A percentile compares a stretch with the other conserved stretches of the same genome.
phyloP scores from a whole-genome alignment of 495 filamentous ascomycete species.

The Aspergillus conjunctus region DNA sequence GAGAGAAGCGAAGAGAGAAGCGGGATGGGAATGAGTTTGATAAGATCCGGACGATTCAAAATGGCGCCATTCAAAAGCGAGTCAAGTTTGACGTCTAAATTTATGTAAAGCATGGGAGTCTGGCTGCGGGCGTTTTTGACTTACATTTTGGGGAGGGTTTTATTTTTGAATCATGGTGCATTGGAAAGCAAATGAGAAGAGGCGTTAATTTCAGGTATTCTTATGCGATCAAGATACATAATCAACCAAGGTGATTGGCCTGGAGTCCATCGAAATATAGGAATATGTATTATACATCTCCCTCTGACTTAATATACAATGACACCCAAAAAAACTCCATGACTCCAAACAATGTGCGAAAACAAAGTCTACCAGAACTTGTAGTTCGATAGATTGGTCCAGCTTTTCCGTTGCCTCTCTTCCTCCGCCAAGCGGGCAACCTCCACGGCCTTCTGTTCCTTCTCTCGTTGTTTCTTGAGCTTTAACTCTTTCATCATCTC shows the following conservation, averaged over 20 bases:
- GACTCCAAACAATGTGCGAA: conserved; percentile 36
- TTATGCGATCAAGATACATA: not conserved
- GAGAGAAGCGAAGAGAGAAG: conserved; percentile 69
- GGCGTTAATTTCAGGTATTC: conserved; percentile 20
- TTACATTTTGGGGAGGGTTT: not conserved
- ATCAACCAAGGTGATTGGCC: conserved; percentile 14
- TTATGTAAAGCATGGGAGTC: not conserved
- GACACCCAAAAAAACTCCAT: conserved; percentile 38
- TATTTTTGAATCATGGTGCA: not conserved
- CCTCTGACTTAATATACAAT: conserved; percentile 37
- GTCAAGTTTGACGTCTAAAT: conserved; percentile 47
- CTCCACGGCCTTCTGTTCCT: conserved; percentile 59
- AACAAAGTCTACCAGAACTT: conserved; percentile 47
- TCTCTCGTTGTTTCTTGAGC: conserved; percentile 64
- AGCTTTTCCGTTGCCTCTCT: conserved; percentile 55
- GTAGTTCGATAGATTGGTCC: conserved; percentile 52
- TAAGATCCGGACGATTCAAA: conserved; percentile 34
- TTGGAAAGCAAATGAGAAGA: conserved; percentile 2
- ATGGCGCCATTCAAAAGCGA: conserved; percentile 43
- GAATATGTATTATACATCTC: conserved; percentile 30
- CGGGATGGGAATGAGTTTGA: conserved; percentile 49
- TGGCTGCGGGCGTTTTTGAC: conserved; percentile 2
- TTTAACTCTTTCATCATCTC: conserved; percentile 78
- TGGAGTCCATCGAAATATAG: conserved; percentile 17
- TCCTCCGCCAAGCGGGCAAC: conserved; percentile 46